Percentiles rank a stretch among this genome's conserved stretches.
Conservation (phyloP, 2,329 filamentous ascomycete species). For the Talaromyces sp. region DNA sequence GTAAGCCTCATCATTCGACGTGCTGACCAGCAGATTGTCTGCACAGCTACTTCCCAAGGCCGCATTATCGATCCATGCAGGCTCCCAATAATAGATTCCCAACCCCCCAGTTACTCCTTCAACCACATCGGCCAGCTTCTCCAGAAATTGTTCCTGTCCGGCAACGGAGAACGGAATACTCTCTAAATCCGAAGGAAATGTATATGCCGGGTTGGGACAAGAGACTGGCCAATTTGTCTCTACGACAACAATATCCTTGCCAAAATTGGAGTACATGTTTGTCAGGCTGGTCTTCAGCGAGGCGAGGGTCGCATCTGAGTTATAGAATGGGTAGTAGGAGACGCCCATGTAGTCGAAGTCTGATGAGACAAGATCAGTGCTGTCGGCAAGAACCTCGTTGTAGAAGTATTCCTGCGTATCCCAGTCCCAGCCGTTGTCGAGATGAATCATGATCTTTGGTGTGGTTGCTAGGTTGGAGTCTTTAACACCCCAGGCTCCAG, state of each 20-base stretch:
- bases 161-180: slow-evolving; percentile 64
- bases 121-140: slow-evolving; percentile 61
- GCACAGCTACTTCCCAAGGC: slow-evolving; percentile 66
- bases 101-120: slow-evolving; percentile 56
- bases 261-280: slow-evolving; percentile 64
- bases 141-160: slow-evolving; percentile 66
- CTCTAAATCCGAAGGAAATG: slow-evolving; percentile 63
- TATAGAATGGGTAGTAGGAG: slow-evolving; percentile 75
- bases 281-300: slow-evolving; percentile 58
- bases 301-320: slow-evolving; percentile 59
- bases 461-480: slow-evolving; percentile 60
- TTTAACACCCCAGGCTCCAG: slow-evolving; percentile 65
- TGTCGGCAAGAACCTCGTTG: slow-evolving; percentile 57
- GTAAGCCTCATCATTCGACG: slow-evolving; percentile 54
- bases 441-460: slow-evolving; percentile 73
- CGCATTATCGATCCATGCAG: slow-evolving; percentile 69
- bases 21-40: slow-evolving; percentile 65
- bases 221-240: slow-evolving; percentile 71
- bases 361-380: slow-evolving; percentile 47
- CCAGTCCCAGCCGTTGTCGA: slow-evolving; percentile 77
- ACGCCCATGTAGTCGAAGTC: slow-evolving; percentile 75
- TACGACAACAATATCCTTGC: slow-evolving; percentile 68
- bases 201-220: slow-evolving; percentile 60
- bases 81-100: slow-evolving; percentile 75
- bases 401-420: slow-evolving; percentile 68